A percentile compares a stretch with the other conserved stretches of the same genome.
phyloP scores from a whole-genome alignment of 2,329 filamentous ascomycete species.

The Calonectria hawksworthii region DNA sequence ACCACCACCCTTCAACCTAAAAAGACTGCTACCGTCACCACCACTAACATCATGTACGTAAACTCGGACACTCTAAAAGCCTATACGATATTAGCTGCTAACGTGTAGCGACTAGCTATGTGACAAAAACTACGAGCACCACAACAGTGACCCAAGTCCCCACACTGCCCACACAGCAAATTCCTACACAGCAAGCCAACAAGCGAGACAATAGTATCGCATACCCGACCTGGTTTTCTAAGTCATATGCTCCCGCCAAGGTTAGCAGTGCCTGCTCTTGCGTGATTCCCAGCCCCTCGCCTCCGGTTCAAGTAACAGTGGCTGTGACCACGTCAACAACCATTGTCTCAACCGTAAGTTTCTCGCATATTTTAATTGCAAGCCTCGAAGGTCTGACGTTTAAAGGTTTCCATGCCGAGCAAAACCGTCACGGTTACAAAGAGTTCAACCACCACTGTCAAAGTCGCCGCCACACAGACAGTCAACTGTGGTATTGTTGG shows the following conservation, averaged over 20 bases:
- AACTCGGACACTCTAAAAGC: too few species aligned
- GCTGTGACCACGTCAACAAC: background rate
- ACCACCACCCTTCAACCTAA: background rate
- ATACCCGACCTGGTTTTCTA: background rate
- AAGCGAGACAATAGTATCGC: background rate
- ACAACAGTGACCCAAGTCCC: background rate
- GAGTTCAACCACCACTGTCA: background rate
- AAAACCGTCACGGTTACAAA: background rate
- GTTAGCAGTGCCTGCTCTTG: slow-evolving; percentile 4
- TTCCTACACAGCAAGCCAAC: background rate
- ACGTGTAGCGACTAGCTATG: background rate
- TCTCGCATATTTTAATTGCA: background rate
- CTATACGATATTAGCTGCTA: background rate
- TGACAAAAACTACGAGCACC: background rate
- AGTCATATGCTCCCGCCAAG: background rate
- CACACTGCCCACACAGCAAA: background rate
- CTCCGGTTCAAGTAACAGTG: background rate
- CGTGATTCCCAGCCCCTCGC: background rate
- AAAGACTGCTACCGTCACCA: background rate
- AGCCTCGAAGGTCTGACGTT: too few species aligned
- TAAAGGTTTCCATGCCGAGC: background rate
- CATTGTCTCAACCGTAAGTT: background rate
- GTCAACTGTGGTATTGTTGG: background rate
- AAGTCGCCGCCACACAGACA: background rate
- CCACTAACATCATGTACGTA: background rate